Conservation (phyloP, 169 alveolate species). For the Cryptosporidium andersoni region DNA sequence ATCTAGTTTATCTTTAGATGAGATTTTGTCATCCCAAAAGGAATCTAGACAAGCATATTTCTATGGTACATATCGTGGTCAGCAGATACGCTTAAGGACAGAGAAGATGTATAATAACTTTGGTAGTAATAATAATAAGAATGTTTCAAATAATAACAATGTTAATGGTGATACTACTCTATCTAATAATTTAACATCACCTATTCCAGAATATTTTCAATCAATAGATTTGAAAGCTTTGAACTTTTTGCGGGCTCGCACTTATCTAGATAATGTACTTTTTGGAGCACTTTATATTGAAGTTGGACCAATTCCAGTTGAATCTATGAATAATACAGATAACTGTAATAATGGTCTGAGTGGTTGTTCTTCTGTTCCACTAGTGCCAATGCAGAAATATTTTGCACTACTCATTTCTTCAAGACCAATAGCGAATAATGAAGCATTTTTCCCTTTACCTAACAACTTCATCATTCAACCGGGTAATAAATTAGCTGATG, state of each 20-base stretch:
- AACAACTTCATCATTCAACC: conserved; percentile 46
- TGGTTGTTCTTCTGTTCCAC: not conserved
- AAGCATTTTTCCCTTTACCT: conserved; percentile 66
- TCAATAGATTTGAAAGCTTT: not conserved
- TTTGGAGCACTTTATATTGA: conserved; percentile 56
- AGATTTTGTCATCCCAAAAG: not conserved
- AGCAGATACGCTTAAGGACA: not conserved
- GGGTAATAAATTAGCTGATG: not conserved
- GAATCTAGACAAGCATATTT: not conserved
- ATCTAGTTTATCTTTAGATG: not conserved
- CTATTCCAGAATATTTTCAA: not conserved
- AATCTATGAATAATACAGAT: not conserved
- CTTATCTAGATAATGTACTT: conserved; percentile 55
- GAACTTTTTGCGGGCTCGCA: conserved; percentile 23
- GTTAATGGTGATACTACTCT: not conserved
- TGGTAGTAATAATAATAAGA: not conserved
- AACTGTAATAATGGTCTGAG: not conserved
- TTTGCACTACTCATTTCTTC: conserved; percentile 59
- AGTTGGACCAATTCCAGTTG: conserved; percentile 23
- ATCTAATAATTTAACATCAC: not conserved
- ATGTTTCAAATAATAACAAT: not conserved
- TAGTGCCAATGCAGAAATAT: conserved; percentile 21
- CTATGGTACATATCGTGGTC: conserved; percentile 53
- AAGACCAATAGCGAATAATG: conserved; percentile 64
- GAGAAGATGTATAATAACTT: not conserved